Evolutionary conservation across 2,329 filamentous ascomycete genomes (phyloP).

Genomic region (Colletotrichum eleusines): DNA sequence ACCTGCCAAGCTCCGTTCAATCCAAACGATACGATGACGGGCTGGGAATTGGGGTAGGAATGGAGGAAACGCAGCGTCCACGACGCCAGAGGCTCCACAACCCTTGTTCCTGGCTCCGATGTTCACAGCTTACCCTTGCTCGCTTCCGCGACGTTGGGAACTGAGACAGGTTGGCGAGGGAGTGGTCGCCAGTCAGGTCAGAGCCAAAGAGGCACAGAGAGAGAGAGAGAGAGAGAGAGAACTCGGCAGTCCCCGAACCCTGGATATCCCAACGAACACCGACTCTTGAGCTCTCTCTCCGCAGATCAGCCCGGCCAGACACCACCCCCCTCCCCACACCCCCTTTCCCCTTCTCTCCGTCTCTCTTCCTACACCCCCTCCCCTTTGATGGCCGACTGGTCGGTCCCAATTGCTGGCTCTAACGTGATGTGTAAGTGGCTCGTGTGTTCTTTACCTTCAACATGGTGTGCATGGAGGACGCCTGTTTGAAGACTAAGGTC

Average conservation of each 20-base stretch:
- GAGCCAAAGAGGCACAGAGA: slow-evolving; percentile 32
- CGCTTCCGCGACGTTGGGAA: slow-evolving; percentile 37
- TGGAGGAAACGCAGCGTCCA: slow-evolving; percentile 32
- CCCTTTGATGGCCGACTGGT: slow-evolving; percentile 17
- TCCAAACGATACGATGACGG: slow-evolving; percentile 41
- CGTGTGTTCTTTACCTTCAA: slow-evolving; percentile 38
- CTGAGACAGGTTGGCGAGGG: slow-evolving; percentile 39
- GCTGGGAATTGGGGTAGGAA: slow-evolving; percentile 31
- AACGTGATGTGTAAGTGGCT: slow-evolving; percentile 37
- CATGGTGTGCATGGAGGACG: slow-evolving; percentile 28
- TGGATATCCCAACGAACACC: slow-evolving; percentile 39
- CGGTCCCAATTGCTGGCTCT: slow-evolving; percentile 40
- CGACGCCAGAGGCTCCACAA: slow-evolving; percentile 22
- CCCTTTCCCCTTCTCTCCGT: not conserved
- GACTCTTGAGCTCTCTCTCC: slow-evolving; percentile 24
- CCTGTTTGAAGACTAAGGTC: slow-evolving; percentile 39
- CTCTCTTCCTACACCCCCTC: not conserved
- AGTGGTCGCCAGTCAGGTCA: slow-evolving; percentile 40
- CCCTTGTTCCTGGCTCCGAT: slow-evolving; percentile 31
- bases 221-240: slow-evolving; percentile 17
- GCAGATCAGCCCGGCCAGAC: slow-evolving; percentile 37
- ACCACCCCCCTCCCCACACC: not conserved
- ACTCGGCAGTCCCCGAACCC: slow-evolving; percentile 40
- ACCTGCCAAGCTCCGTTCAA: slow-evolving; percentile 30
- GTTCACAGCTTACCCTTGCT: slow-evolving; percentile 30